phyloP scores from a whole-genome alignment of 1,284 basidiomycete species.

The Papiliotrema flavescens region DNA sequence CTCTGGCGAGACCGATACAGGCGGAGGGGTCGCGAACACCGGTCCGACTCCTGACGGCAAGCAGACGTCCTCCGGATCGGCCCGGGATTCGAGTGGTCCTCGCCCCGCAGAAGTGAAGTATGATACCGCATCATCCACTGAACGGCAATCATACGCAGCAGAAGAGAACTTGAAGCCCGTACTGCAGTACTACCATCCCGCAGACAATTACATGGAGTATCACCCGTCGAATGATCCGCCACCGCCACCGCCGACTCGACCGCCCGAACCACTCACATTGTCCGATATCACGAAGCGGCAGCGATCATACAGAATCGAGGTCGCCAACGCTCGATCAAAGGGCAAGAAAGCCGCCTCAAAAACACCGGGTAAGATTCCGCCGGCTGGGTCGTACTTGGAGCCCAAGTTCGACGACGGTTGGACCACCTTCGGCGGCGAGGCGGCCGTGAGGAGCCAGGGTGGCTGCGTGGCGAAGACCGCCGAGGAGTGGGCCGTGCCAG shows the following conservation, averaged over 20 bases:
- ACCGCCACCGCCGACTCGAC: background rate
- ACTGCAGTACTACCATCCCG: background rate
- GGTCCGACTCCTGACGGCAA: too few relatives aligned
- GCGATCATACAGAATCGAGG: too few relatives aligned
- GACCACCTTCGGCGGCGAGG: background rate
- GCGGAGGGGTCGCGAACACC: too few relatives aligned
- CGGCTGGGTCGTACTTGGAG: background rate
- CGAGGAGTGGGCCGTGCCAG: background rate
- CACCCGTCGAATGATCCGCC: background rate
- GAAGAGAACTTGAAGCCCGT: too few relatives aligned
- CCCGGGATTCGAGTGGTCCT: too few relatives aligned
- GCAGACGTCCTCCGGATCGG: too few relatives aligned
- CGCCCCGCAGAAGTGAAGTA: too few relatives aligned
- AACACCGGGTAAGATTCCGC: background rate
- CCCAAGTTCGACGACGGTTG: background rate
- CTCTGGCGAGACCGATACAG: too few relatives aligned
- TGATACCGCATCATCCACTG: too few relatives aligned
- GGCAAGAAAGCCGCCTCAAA: too few relatives aligned
- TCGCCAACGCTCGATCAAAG: too few relatives aligned
- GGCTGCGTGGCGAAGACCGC: background rate
- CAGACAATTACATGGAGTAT: background rate
- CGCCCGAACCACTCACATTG: background rate
- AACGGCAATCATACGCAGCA: too few relatives aligned
- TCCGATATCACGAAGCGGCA: background rate
- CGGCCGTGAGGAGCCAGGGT: conserved; percentile 1